These are phyloP conservation scores for Colletotrichum costaricense DNA, from an alignment of 2,329 filamentous ascomycete genomes.

Conservation along the genomic window DNA sequence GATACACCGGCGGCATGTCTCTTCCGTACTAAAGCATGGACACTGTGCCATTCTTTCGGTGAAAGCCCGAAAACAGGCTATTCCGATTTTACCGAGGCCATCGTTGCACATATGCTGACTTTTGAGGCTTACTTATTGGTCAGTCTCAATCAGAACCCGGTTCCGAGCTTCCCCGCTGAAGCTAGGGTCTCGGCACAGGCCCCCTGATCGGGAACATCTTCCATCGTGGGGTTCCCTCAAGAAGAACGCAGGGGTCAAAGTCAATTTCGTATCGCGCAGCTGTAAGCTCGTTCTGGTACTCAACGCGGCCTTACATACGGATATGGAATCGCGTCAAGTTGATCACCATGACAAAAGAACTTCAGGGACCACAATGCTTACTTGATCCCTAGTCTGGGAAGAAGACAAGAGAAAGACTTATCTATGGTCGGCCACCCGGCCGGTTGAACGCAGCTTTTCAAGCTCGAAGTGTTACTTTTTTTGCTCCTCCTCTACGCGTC, in stretches of 20 bases:
- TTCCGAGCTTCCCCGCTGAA: neutral
- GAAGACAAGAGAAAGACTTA: neutral
- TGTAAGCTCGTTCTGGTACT: constrained; percentile 9
- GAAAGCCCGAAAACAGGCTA: constrained; percentile 2
- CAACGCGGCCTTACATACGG: constrained; percentile 6
- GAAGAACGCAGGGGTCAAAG: neutral
- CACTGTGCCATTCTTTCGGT: neutral
- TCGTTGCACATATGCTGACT: constrained; percentile 11
- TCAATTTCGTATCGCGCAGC: constrained; percentile 22
- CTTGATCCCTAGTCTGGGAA: neutral
- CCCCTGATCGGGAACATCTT: constrained; percentile 18
- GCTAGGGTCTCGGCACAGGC: neutral
- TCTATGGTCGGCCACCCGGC: neutral
- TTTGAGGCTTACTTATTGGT: constrained; percentile 9
- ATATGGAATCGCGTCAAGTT: constrained; percentile 16
- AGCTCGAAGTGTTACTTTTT: too few species aligned
- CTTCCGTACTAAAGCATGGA: neutral
- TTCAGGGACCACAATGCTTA: neutral
- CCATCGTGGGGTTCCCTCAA: neutral
- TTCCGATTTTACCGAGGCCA: constrained; percentile 21
- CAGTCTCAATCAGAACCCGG: neutral
- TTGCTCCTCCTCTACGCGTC: neutral
- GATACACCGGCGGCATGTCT: neutral
- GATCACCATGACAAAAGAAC: constrained; percentile 1
- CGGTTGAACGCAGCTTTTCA: too few species aligned